Evolutionary conservation across 768 basidiomycete species (phyloP).

Genomic region (Suillus placidus): DNA sequence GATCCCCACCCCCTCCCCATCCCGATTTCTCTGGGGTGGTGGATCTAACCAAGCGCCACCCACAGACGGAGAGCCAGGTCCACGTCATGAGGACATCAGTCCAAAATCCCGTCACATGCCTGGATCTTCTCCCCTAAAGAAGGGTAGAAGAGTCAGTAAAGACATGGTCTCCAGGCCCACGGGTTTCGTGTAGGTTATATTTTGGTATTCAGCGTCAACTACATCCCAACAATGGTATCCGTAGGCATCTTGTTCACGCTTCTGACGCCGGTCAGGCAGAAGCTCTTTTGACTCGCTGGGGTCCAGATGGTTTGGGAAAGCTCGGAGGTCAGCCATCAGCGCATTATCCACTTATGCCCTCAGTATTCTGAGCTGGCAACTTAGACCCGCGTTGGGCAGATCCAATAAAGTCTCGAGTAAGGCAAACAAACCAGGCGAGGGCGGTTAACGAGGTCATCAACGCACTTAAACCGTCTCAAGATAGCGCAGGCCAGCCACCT

Average conservation of each 20-base stretch:
- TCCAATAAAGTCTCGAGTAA: constrained; percentile 82
- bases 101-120: constrained; percentile 14
- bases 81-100: constrained; percentile 65
- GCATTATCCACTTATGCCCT: constrained; percentile 20
- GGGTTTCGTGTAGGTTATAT: constrained; percentile 74
- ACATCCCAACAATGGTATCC: constrained; percentile 15
- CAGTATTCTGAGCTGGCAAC: constrained; percentile 23
- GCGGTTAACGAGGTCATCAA: constrained; percentile 80
- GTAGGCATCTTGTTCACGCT: constrained; percentile 87
- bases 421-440: constrained; percentile 64
- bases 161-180: constrained; percentile 87
- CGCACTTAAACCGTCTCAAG: constrained; percentile 61
- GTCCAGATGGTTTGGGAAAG: constrained; percentile 86
- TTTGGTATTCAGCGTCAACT: constrained; percentile 19
- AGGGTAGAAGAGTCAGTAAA: constrained; percentile 74
- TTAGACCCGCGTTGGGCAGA: constrained; percentile 87
- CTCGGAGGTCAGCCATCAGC: constrained; percentile 65
- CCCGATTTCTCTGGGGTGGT: constrained; percentile 61
- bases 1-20: constrained; percentile 71
- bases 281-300: constrained; percentile 85
- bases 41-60: constrained; percentile 36
- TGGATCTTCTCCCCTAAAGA: constrained; percentile 43
- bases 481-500: constrained; percentile 42
- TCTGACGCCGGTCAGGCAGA: constrained; percentile 89
- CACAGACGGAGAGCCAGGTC: constrained; percentile 51